Evolutionary conservation across 2,329 filamentous ascomycete genomes (phyloP).

Genomic region (Alternaria brassicae): DNA sequence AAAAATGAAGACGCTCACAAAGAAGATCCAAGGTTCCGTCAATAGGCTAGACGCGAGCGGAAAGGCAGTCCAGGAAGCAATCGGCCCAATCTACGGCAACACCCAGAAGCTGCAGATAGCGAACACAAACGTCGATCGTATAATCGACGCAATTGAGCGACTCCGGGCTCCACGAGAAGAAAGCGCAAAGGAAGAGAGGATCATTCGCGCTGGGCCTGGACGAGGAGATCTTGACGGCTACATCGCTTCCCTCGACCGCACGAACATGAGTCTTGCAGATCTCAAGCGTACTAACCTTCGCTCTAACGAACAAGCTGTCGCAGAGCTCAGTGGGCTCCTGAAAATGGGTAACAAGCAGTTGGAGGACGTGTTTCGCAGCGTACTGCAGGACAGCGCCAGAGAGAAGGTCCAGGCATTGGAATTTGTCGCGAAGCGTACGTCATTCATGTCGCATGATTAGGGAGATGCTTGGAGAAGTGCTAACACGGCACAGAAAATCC

Average conservation of each 20-base stretch:
- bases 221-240: slow-evolving; percentile 84
- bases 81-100: slow-evolving; percentile 90
- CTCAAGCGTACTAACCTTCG: slow-evolving; percentile 90
- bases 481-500: slow-evolving; percentile 60
- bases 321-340: slow-evolving; percentile 78
- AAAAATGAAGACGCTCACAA: slow-evolving; percentile 91
- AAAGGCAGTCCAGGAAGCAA: slow-evolving; percentile 88
- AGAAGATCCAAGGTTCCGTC: slow-evolving; percentile 92
- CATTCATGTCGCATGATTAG: not conserved
- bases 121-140: slow-evolving; percentile 84
- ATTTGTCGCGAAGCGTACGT: slow-evolving; percentile 84
- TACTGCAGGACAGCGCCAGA: slow-evolving; percentile 78
- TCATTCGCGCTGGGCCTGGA: slow-evolving; percentile 72
- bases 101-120: slow-evolving; percentile 89
- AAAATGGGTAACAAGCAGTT: slow-evolving; percentile 82
- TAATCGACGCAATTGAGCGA: slow-evolving; percentile 85
- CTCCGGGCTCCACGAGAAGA: slow-evolving; percentile 91
- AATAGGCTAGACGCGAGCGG: slow-evolving; percentile 84
- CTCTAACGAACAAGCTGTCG: slow-evolving; percentile 87
- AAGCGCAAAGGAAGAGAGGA: slow-evolving; percentile 88
- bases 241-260: slow-evolving; percentile 85
- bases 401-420: slow-evolving; percentile 83
- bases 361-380: slow-evolving; percentile 81
- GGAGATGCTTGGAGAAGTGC: slow-evolving; percentile 5
- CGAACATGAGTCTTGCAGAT: slow-evolving; percentile 82